Evolutionary conservation across 2,329 filamentous ascomycete genomes (phyloP).

Genomic region (Ophiostoma fasciatum): DNA sequence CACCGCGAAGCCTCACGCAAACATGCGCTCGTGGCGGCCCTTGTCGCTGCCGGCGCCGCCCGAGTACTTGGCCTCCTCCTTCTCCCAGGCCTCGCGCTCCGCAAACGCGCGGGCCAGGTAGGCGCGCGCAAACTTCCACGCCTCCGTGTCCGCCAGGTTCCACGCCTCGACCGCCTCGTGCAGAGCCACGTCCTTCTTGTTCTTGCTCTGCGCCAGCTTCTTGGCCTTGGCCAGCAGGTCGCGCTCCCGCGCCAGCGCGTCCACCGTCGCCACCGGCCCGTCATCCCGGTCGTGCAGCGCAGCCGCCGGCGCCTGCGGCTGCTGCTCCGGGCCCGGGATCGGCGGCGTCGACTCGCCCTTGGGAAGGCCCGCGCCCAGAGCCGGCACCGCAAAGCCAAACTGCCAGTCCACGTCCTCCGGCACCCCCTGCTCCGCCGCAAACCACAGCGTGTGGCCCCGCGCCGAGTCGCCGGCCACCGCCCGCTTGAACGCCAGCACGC

Average conservation of each 20-base stretch:
- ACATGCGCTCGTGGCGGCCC: constrained; percentile 15
- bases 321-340: constrained; percentile 41
- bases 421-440: constrained; percentile 52
- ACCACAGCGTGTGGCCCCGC: constrained; percentile 57
- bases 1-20: too few species aligned
- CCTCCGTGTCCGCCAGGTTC: constrained; percentile 60
- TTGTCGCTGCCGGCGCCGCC: constrained; percentile 43
- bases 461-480: constrained; percentile 56
- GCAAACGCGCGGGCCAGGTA: constrained; percentile 47
- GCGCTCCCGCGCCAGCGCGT: constrained; percentile 40
- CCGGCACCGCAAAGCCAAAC: constrained; percentile 72
- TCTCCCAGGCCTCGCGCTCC: constrained; percentile 55
- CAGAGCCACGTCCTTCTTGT: constrained; percentile 28
- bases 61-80: constrained; percentile 50
- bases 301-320: too few species aligned
- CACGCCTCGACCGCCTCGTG: constrained; percentile 45
- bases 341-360: constrained; percentile 42
- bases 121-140: constrained; percentile 60
- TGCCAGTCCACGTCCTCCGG: constrained; percentile 72
- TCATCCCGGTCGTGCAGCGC: constrained; percentile 31
- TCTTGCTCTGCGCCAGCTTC: constrained; percentile 28
- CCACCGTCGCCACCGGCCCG: constrained; percentile 34
- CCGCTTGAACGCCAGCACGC: constrained; percentile 66
- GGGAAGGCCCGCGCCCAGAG: constrained; percentile 27
- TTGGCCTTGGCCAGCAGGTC: constrained; percentile 32